Percentiles rank a stretch among this genome's conserved stretches.
phyloP scores from a whole-genome alignment of 352 stramenopile genomes.

The Phytophthora meadii region DNA sequence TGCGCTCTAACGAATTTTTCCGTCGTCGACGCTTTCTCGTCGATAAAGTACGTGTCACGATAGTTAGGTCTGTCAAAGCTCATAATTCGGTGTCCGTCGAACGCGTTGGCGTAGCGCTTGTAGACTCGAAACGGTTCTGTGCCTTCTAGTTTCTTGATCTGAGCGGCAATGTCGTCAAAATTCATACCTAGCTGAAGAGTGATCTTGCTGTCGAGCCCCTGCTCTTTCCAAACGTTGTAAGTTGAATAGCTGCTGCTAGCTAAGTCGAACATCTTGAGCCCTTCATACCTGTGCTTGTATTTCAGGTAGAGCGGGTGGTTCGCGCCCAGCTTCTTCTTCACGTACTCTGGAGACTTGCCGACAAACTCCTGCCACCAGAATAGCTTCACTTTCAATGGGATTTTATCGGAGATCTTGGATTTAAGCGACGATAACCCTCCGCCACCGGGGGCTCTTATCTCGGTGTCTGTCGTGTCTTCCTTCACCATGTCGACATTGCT shows the following conservation, averaged over 20 bases:
- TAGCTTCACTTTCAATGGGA: neutral
- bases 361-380: neutral
- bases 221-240: neutral
- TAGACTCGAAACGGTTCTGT: neutral
- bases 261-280: neutral
- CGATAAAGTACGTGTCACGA: neutral
- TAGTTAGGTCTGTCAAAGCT: neutral
- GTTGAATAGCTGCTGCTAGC: neutral
- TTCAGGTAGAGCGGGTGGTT: constrained; percentile 1
- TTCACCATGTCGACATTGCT: neutral
- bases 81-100: neutral
- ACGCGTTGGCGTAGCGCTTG: neutral
- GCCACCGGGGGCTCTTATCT: neutral
- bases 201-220: neutral
- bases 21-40: neutral
- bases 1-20: neutral
- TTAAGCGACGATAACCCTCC: neutral
- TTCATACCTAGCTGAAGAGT: too few relatives aligned
- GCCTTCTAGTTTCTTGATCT: neutral
- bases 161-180: neutral
- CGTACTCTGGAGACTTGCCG: neutral
- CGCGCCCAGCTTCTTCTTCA: neutral
- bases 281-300: neutral
- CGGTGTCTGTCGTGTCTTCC: neutral
- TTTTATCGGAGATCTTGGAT: neutral